These are phyloP conservation scores for Claviceps digitariae DNA, from an alignment of 2,329 filamentous ascomycete species.

Conservation along the genomic window DNA sequence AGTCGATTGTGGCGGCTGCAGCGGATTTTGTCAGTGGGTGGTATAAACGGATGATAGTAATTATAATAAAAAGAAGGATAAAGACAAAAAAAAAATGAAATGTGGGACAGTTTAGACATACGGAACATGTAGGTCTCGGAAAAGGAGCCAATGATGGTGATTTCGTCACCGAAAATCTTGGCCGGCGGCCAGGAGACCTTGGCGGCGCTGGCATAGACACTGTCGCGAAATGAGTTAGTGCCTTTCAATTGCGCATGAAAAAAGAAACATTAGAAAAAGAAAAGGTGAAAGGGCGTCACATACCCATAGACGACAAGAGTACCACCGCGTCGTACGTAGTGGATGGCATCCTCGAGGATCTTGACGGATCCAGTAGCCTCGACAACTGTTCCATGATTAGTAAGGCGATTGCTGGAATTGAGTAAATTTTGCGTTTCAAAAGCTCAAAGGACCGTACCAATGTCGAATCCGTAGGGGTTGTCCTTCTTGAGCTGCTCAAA, in stretches of 20 bases:
- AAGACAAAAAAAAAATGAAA: not conserved
- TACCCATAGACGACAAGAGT: conserved; percentile 55
- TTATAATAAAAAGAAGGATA: not conserved
- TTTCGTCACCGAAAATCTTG: conserved; percentile 57
- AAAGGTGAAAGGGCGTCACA: not conserved
- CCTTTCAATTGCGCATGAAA: not conserved
- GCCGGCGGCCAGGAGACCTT: conserved; percentile 55
- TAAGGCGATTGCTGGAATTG: no score
- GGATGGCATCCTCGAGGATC: conserved; percentile 56
- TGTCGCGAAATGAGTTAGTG: conserved; percentile 7
- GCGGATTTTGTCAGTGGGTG: not conserved
- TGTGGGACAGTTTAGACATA: conserved; percentile 16
- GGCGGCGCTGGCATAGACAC: conserved; percentile 50
- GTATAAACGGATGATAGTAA: no score
- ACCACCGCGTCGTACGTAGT: conserved; percentile 58
- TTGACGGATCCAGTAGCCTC: conserved; percentile 57
- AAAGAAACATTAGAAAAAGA: not conserved
- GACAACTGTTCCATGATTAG: conserved; percentile 30
- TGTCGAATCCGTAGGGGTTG: conserved; percentile 61
- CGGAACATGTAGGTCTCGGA: conserved; percentile 62
- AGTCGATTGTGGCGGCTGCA: conserved; percentile 31
- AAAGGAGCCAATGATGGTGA: conserved; percentile 61
- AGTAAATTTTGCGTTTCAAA: not conserved
- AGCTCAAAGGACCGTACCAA: conserved; percentile 24
- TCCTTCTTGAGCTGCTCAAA: conserved; percentile 48